A percentile compares a stretch with the other conserved stretches of the same genome.
Conservation (phyloP, 169 alveolate genomes). For the Cryptosporidium xiaoi region DNA sequence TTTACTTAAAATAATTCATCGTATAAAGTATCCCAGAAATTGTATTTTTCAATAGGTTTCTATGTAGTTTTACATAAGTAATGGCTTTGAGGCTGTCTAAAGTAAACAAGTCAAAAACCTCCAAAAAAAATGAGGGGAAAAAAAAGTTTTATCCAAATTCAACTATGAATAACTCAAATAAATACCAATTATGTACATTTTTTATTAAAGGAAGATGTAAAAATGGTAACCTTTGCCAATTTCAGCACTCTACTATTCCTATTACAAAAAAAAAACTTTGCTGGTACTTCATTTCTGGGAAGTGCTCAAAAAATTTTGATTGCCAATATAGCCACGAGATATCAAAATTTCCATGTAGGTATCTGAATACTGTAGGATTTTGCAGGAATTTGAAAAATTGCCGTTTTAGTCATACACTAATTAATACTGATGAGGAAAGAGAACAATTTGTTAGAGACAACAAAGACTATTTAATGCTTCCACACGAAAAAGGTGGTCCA, state of each 20-base stretch:
- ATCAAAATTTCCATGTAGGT: slow-evolving; percentile 68
- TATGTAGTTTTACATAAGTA: too few species aligned
- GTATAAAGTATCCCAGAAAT: not conserved
- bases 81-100: too few species aligned
- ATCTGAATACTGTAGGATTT: slow-evolving; percentile 60
- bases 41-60: not conserved
- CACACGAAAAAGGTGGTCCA: slow-evolving; percentile 71
- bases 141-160: slow-evolving; percentile 1
- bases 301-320: slow-evolving; percentile 41
- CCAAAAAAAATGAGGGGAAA: not conserved
- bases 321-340: slow-evolving; percentile 70
- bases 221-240: slow-evolving; percentile 46
- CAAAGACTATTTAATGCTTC: slow-evolving; percentile 48
- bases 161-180: not conserved
- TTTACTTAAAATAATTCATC: not conserved
- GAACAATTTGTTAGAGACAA: slow-evolving; percentile 67
- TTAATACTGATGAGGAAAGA: slow-evolving; percentile 29
- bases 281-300: slow-evolving; percentile 62
- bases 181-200: slow-evolving; percentile 37
- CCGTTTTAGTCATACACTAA: slow-evolving; percentile 57
- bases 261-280: slow-evolving; percentile 54
- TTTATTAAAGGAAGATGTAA: slow-evolving; percentile 55
- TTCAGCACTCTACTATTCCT: slow-evolving; percentile 27
- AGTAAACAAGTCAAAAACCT: not conserved
- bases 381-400: slow-evolving; percentile 61